These are phyloP conservation scores for Dryas alaskensis DNA, from an alignment of 306 rosid species.

Conservation along the genomic window DNA sequence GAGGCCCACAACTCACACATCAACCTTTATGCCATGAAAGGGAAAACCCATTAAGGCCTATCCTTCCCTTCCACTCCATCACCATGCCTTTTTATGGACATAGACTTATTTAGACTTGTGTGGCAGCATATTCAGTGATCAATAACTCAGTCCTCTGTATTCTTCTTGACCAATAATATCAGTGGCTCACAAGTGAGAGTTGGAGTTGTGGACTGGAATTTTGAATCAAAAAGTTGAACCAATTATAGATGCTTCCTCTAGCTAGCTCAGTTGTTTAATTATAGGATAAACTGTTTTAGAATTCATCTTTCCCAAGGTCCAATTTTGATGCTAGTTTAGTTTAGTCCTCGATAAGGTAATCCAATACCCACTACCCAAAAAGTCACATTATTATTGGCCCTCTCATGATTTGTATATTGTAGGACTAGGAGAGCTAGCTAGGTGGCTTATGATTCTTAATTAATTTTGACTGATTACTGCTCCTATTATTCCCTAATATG, in stretches of 20 bases:
- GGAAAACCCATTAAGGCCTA: neutral
- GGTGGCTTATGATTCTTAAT: neutral
- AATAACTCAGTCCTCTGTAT: neutral
- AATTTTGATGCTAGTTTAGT: conserved; percentile 18
- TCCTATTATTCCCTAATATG: neutral
- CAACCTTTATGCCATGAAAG: conserved; percentile 22
- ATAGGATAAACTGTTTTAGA: neutral
- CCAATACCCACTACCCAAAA: conserved; percentile 36
- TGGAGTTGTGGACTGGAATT: neutral
- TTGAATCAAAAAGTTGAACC: conserved; percentile 1
- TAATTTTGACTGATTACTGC: neutral
- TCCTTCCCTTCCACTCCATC: neutral
- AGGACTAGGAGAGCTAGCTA: neutral
- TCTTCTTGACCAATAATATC: neutral
- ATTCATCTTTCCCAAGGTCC: conserved; percentile 8
- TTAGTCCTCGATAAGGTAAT: conserved; percentile 9
- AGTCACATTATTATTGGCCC: conserved; percentile 16
- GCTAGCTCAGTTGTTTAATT: no score
- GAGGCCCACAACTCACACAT: conserved; percentile 25
- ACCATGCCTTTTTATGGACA: neutral
- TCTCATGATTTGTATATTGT: neutral
- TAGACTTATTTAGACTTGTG: neutral
- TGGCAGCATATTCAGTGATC: neutral
- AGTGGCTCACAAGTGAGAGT: neutral
- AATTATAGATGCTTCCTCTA: neutral